Conservation (phyloP, 2,329 filamentous ascomycete genomes). For the Acephala macrosclerotiorum region DNA sequence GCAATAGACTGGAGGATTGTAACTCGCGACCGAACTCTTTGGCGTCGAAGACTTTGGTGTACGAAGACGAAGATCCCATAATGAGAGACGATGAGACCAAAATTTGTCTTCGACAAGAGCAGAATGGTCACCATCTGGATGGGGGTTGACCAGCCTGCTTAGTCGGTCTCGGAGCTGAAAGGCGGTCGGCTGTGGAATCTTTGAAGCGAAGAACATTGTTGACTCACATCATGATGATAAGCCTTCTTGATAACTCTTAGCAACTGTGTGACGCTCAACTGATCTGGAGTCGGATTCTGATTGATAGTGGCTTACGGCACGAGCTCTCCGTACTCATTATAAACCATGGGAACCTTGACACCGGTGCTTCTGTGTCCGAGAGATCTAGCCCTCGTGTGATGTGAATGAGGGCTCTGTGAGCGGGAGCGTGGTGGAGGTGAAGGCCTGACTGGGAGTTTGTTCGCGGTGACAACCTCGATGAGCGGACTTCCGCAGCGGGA, state of each 20-base stretch:
- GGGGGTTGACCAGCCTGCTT: conserved; percentile 32
- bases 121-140: conserved; percentile 27
- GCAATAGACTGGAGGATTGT: conserved; percentile 22
- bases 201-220: not conserved
- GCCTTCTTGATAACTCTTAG: conserved; percentile 39
- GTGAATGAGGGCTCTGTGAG: not conserved
- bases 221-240: conserved; percentile 40
- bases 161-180: conserved; percentile 35
- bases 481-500: not conserved
- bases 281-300: conserved; percentile 18
- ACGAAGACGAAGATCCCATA: conserved; percentile 36
- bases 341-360: conserved; percentile 35
- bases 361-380: not conserved
- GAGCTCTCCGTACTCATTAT: conserved; percentile 43
- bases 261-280: conserved; percentile 35
- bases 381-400: not conserved
- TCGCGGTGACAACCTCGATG: not conserved
- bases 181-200: not conserved
- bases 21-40: conserved; percentile 10
- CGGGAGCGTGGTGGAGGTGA: not conserved
- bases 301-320: conserved; percentile 30
- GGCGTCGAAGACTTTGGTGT: conserved; percentile 9
- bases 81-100: conserved; percentile 28
- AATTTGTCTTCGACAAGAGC: conserved; percentile 26
- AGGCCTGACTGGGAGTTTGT: not conserved